These are phyloP conservation scores for Aspergillus sparsus DNA, from an alignment of 495 filamentous ascomycete genomes.

Conservation along the genomic window DNA sequence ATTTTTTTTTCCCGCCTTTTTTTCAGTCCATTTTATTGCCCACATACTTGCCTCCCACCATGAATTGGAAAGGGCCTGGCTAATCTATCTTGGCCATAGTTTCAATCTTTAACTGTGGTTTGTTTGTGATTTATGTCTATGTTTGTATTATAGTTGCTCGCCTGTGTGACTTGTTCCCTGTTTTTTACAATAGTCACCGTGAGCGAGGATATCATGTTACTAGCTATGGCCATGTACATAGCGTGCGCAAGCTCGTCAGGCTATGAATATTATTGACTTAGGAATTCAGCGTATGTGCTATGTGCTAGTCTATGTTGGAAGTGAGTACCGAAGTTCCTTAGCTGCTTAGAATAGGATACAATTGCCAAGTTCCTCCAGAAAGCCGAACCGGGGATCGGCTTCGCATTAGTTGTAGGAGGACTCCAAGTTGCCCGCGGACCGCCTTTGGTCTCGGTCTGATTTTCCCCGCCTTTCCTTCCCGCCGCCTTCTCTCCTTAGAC, in stretches of 20 bases:
- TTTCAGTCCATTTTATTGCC: not conserved
- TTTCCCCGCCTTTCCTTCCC: slow-evolving; percentile 6
- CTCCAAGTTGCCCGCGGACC: not conserved
- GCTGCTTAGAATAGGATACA: not conserved
- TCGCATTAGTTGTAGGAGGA: not conserved
- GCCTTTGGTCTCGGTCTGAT: not conserved
- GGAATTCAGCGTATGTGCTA: not conserved
- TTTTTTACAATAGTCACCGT: slow-evolving; percentile 4
- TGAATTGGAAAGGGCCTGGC: not conserved
- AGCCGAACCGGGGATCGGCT: not conserved
- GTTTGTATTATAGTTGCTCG: slow-evolving; percentile 29
- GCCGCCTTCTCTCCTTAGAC: not conserved
- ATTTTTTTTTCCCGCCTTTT: not conserved
- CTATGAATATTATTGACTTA: slow-evolving; percentile 27
- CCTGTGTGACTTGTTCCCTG: slow-evolving; percentile 13
- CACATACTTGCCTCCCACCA: not conserved
- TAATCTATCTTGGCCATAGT: not conserved
- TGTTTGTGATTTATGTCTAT: slow-evolving; percentile 17
- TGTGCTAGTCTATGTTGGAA: not conserved
- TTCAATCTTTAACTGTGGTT: not conserved
- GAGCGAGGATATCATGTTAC: slow-evolving; percentile 21
- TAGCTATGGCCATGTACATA: slow-evolving; percentile 35
- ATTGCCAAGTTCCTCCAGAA: not conserved
- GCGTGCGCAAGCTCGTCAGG: slow-evolving; percentile 32
- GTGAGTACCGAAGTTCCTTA: not conserved